Base-by-base conservation (phyloP, 2,329 filamentous ascomycete genomes). In the Tolypocladium sp. region DNA sequence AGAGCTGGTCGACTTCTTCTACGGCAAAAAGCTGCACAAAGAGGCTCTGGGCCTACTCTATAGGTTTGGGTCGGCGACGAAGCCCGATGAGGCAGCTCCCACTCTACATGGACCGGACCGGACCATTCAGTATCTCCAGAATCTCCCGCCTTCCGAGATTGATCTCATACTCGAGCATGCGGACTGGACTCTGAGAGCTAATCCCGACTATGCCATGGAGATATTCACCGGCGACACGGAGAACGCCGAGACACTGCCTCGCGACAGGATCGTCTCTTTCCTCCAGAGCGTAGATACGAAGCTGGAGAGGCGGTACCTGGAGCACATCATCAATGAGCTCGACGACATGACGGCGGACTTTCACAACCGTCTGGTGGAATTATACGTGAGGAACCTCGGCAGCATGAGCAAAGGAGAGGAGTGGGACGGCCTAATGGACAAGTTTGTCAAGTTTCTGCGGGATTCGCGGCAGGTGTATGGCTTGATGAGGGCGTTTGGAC, bases 1-100 rank as follows among this genome's bases (percentile, higher is more conserved):
- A 57, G 93, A 97, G 74, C 79, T 99, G 2, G 92, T 99, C n/a
- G 93, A 97, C 71, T 99, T 99, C 70, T 87, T 97, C 65, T 91
- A 95, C 67, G 94, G 94, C 63, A 99, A 99, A 76, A 92, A 89
- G 71, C 81, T 97, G 46, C 94, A 99, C 73, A 85, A 88, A 22
- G 87, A 95, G 68, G 93, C 94, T 0, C 76, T 99, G 22, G 89
- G 91, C 64, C 77, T 97, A 37, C 80, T 99, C 1, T 83, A 85
- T 65, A 89, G 87, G 63, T 97, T 97, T 65, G 93, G 93, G 22
- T 83, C 82, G 35, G 79, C 81, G 2, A 72, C 79, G 35, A 73
- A 77, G 60, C 77, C 77, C 12, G 77, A 82, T 59, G 77, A 81
- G 53, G 75, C 75, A 2, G 78, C 81, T 0, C 80, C 80, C 2